A percentile compares a stretch with the other conserved stretches of the same genome.
These are phyloP conservation scores for Candida pini DNA, from an alignment of 805 yeast species.

Conservation along the genomic window DNA sequence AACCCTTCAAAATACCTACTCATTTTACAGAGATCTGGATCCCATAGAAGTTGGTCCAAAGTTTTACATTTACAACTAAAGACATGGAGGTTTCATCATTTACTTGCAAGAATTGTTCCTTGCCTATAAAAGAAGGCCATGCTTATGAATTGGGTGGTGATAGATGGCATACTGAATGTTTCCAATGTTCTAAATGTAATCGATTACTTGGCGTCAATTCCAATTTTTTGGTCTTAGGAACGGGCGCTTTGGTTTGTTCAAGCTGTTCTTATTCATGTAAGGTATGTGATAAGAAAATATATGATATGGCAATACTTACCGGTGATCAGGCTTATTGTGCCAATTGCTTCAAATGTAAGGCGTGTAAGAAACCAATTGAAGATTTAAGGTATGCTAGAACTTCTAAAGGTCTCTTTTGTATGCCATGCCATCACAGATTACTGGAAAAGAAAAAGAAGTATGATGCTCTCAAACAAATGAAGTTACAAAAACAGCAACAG, in stretches of 20 bases:
- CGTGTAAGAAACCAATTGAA: conserved; percentile 80
- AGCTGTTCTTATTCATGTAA: conserved; percentile 90
- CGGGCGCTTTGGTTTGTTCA: conserved; percentile 85
- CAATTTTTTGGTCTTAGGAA: conserved; percentile 86
- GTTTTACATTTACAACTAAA: no score
- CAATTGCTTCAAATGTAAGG: conserved; percentile 81
- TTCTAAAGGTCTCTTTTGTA: conserved; percentile 87
- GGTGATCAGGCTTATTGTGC: conserved; percentile 95
- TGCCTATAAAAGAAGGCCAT: conserved; percentile 76
- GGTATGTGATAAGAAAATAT: conserved; percentile 79
- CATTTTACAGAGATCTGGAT: no score
- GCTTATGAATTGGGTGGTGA: conserved; percentile 94
- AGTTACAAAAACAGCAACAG: conserved; percentile 24
- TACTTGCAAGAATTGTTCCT: conserved; percentile 33
- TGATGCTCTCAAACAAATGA: conserved; percentile 38
- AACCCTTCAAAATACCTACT: no score
- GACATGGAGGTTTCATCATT: no score
- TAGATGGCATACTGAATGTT: conserved; percentile 94
- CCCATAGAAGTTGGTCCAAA: no score
- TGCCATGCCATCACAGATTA: conserved; percentile 82
- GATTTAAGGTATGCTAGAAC: conserved; percentile 91
- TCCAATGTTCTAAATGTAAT: conserved; percentile 81
- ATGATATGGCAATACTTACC: conserved; percentile 88
- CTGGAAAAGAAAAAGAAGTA: conserved; percentile 69
- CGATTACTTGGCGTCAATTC: conserved; percentile 78